These are phyloP conservation scores for Coemansia sp. DNA, from an alignment of 192 early-diverging fungal species.

Conservation along the genomic window DNA sequence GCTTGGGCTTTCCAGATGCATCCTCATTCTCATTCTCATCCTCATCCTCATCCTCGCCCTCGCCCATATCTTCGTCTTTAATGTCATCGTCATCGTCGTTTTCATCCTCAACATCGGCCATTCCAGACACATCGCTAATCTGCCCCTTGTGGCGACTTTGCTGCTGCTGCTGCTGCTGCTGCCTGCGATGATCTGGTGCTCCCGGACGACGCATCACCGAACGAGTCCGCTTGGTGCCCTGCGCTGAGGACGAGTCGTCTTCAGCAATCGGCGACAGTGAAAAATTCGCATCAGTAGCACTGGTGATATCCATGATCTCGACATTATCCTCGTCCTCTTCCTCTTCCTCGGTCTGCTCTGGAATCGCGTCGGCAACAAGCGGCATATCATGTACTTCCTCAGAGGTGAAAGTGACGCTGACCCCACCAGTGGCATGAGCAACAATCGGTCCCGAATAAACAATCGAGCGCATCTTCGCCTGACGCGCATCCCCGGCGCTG, in stretches of 20 bases:
- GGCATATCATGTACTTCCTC: conserved; percentile 47
- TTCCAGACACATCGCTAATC: background rate
- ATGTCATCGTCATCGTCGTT: background rate
- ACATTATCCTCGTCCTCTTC: conserved; percentile 14
- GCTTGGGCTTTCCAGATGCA: background rate
- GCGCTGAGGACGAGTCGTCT: background rate
- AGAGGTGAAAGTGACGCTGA: conserved; percentile 51
- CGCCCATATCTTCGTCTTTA: background rate
- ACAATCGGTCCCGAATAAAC: conserved; percentile 51
- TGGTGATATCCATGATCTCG: conserved; percentile 5
- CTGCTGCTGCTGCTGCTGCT: background rate
- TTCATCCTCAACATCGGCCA: conserved; percentile 7
- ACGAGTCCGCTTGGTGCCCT: conserved; percentile 9
- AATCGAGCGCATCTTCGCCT: conserved; percentile 36
- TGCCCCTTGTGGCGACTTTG: background rate
- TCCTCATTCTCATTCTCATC: background rate
- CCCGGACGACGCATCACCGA: conserved; percentile 10
- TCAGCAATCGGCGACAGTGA: background rate
- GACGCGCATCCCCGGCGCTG: background rate
- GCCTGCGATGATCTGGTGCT: background rate
- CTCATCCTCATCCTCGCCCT: background rate
- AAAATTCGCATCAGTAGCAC: background rate
- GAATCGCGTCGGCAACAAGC: conserved; percentile 9
- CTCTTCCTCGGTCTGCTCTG: conserved; percentile 11
- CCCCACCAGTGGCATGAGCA: conserved; percentile 37